Evolutionary conservation across 164 flowering plant genomes (phyloP).

Genomic region (Pachysandra terminalis): DNA sequence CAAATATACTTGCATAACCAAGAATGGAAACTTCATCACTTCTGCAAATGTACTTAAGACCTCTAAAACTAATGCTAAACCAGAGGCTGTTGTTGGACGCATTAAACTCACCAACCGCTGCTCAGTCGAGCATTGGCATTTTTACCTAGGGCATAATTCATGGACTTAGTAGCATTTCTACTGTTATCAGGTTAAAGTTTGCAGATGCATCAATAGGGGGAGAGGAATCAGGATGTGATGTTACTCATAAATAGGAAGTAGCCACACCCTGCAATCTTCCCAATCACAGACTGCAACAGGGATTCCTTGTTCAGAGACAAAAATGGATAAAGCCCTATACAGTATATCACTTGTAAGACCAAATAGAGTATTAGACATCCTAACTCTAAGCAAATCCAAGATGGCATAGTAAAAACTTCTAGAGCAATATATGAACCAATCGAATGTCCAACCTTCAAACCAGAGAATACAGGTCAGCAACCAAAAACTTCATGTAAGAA

Average conservation of each 20-base stretch:
- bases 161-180: too few relatives aligned
- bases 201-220: background rate
- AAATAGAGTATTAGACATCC: constrained; percentile 6
- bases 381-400: constrained; percentile 1
- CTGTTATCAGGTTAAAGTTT: too few relatives aligned
- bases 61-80: too few relatives aligned
- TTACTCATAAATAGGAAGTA: constrained; percentile 17
- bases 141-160: too few relatives aligned
- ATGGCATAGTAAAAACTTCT: constrained; percentile 37
- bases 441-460: constrained; percentile 86
- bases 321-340: constrained; percentile 81
- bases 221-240: background rate
- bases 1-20: too few relatives aligned
- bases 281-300: constrained; percentile 41
- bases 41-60: too few relatives aligned
- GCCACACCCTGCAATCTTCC: constrained; percentile 56
- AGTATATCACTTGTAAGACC: constrained; percentile 53
- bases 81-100: too few relatives aligned
- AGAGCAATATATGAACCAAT: constrained; percentile 85
- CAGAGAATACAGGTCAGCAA: constrained; percentile 13
- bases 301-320: constrained; percentile 58
- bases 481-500: background rate
- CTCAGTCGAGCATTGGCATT: too few relatives aligned
- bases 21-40: too few relatives aligned
- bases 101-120: too few relatives aligned